A percentile compares a stretch with the other conserved stretches of the same genome.
These are phyloP conservation scores for Mortierella sp. DNA, from an alignment of 371 early-diverging fungal genomes.

Conservation along the genomic window DNA sequence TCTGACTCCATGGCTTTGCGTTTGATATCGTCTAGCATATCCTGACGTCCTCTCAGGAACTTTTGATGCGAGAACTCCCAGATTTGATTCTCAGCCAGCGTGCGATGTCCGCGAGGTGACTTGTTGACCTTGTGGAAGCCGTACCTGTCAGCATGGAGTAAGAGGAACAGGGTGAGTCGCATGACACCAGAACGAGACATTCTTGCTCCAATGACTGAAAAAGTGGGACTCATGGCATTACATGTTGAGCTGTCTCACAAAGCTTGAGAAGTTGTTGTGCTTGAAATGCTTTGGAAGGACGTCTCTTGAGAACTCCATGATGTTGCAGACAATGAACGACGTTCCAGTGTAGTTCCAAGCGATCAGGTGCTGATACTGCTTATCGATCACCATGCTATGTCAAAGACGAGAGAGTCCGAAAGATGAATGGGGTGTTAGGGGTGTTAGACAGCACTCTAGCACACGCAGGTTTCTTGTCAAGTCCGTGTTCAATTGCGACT, in stretches of 20 bases:
- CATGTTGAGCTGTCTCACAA: slow-evolving; percentile 94
- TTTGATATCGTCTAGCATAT: slow-evolving; percentile 72
- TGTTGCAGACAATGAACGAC: slow-evolving; percentile 87
- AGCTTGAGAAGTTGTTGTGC: slow-evolving; percentile 93
- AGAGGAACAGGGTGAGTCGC: no score
- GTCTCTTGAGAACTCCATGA: slow-evolving; percentile 74
- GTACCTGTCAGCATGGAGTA: no score
- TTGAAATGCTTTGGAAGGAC: slow-evolving; percentile 90
- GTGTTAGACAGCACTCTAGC: no score
- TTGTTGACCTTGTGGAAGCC: slow-evolving; percentile 91
- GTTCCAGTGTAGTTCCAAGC: slow-evolving; percentile 84
- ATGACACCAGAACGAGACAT: no score
- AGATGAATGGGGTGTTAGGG: no score
- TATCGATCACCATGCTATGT: slow-evolving; percentile 71
- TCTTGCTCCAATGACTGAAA: no score
- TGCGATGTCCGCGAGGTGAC: slow-evolving; percentile 62
- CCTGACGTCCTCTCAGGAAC: slow-evolving; percentile 72
- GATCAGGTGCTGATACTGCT: slow-evolving; percentile 67
- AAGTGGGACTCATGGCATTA: no score
- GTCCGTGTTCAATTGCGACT: no score
- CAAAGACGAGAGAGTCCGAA: background rate
- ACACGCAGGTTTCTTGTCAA: no score
- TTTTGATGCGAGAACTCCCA: slow-evolving; percentile 86
- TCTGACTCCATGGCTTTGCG: slow-evolving; percentile 88
- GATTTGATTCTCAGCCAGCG: slow-evolving; percentile 73